These are phyloP conservation scores for Brassica cretica DNA, from an alignment of 345 rosid genomes.

Conservation along the genomic window DNA sequence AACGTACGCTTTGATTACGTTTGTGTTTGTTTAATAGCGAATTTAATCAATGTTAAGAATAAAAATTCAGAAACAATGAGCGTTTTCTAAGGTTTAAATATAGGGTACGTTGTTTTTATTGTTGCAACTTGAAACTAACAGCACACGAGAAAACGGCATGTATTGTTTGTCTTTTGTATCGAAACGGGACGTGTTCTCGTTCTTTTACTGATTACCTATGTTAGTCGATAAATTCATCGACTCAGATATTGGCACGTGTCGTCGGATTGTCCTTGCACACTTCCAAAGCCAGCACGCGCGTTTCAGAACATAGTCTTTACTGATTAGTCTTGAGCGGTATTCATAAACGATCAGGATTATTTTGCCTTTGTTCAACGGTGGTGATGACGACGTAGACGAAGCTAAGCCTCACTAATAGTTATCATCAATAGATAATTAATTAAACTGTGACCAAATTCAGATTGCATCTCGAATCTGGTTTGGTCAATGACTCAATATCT, in stretches of 20 bases:
- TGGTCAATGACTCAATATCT: no score
- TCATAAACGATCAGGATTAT: not conserved
- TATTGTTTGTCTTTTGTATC: not conserved
- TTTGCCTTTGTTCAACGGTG: not conserved
- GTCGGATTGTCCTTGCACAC: not conserved
- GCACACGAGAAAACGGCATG: not conserved
- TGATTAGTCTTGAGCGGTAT: not conserved
- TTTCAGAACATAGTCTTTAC: not conserved
- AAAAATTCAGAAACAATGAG: constrained; percentile 11
- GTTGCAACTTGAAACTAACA: not conserved
- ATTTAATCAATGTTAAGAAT: constrained; percentile 17
- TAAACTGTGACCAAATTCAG: not conserved
- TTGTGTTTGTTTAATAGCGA: not conserved
- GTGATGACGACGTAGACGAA: not conserved
- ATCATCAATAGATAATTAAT: not conserved
- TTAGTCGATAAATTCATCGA: not conserved
- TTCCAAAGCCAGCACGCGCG: not conserved
- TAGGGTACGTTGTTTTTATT: constrained; percentile 18
- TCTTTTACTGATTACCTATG: not conserved
- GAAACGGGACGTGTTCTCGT: constrained; percentile 28
- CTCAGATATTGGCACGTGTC: not conserved
- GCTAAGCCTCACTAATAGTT: constrained; percentile 1
- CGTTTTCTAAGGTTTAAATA: constrained; percentile 34
- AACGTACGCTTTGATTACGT: not conserved
- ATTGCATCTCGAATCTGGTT: not conserved